Evolutionary conservation across 139 green algal genomes (phyloP).

Genomic region (Tetradesmus lagerheimii): DNA sequence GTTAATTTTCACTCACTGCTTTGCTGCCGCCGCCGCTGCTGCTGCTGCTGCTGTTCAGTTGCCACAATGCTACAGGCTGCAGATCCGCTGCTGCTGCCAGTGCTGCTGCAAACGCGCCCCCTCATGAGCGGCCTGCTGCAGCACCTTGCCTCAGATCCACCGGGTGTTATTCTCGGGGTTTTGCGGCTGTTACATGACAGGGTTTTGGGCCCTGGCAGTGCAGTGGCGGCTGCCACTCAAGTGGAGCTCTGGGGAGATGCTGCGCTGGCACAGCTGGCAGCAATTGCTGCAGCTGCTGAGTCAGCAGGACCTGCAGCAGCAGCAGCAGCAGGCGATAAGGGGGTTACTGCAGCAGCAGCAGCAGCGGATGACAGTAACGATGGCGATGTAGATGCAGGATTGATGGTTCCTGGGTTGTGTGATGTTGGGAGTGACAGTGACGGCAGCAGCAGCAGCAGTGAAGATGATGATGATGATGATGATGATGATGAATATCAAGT

Average conservation of each 20-base stretch:
- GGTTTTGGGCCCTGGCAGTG: slow-evolving; percentile 44
- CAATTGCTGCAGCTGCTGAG: neutral
- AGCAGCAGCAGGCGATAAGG: neutral
- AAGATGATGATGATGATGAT: neutral
- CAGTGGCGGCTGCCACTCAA: slow-evolving; percentile 52
- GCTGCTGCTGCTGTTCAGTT: slow-evolving; percentile 30
- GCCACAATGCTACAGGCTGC: slow-evolving; percentile 54
- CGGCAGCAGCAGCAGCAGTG: neutral
- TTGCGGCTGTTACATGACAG: slow-evolving; percentile 55
- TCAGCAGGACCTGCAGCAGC: slow-evolving; percentile 21
- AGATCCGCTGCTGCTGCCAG: slow-evolving; percentile 52
- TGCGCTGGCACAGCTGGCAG: slow-evolving; percentile 60
- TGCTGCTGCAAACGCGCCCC: slow-evolving; percentile 59
- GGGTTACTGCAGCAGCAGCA: neutral
- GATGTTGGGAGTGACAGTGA: neutral
- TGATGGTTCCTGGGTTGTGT: neutral
- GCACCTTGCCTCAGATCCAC: slow-evolving; percentile 68
- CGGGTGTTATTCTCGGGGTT: slow-evolving; percentile 53
- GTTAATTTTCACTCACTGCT: too few species aligned
- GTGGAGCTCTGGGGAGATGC: slow-evolving; percentile 66
- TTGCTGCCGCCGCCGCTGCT: neutral
- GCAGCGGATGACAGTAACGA: neutral
- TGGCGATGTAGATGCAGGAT: neutral
- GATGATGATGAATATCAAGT: neutral
- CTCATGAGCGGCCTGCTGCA: slow-evolving; percentile 66